Evolutionary conservation across 1,284 basidiomycete species (phyloP).

Genomic region (Irpex sp.): DNA sequence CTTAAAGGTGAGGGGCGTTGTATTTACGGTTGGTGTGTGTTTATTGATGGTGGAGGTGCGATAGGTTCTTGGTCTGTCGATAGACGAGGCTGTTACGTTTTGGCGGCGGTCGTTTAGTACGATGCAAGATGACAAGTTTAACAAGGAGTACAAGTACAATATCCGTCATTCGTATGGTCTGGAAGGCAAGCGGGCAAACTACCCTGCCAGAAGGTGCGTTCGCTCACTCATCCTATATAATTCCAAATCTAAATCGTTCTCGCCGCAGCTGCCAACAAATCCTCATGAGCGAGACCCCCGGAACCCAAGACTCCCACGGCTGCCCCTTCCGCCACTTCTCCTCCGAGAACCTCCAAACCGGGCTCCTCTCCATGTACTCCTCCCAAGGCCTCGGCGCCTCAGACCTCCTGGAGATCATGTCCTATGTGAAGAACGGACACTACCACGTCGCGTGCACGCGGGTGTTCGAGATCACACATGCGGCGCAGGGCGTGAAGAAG

Average conservation of each 20-base stretch:
- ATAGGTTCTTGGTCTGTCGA: slow-evolving; percentile 87
- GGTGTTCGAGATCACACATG: slow-evolving; percentile 94
- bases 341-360: slow-evolving; percentile 78
- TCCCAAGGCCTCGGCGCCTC: slow-evolving; percentile 55
- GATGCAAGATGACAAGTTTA: slow-evolving; percentile 93
- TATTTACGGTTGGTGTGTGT: too few species aligned
- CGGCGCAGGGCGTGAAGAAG: slow-evolving; percentile 70
- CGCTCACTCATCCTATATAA: neutral
- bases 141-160: slow-evolving; percentile 98
- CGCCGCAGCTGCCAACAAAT: slow-evolving; percentile 83
- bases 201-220: slow-evolving; percentile 83
- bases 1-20: slow-evolving; percentile 67
- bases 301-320: slow-evolving; percentile 77
- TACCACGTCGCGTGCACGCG: slow-evolving; percentile 97
- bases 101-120: slow-evolving; percentile 87
- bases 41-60: neutral
- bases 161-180: slow-evolving; percentile 95
- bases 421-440: slow-evolving; percentile 77
- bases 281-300: slow-evolving; percentile 74
- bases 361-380: slow-evolving; percentile 74
- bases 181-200: slow-evolving; percentile 93
- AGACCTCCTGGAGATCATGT: slow-evolving; percentile 87
- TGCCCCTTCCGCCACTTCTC: slow-evolving; percentile 96
- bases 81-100: slow-evolving; percentile 93
- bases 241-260: slow-evolving; percentile 9